Base-by-base conservation (phyloP, 108 stramenopile species). In the Pseudonitzschia pungens region DNA sequence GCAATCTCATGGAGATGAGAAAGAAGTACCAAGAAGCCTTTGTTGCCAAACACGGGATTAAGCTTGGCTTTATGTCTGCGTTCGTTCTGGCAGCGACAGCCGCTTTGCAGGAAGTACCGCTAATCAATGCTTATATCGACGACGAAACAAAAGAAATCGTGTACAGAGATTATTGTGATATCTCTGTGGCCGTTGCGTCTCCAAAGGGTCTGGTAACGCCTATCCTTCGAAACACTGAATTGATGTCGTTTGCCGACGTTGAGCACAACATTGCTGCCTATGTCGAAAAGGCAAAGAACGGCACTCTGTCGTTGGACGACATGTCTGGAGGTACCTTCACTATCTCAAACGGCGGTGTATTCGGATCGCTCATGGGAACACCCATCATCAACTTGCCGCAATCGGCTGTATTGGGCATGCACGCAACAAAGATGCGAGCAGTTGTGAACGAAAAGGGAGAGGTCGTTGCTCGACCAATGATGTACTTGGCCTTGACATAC, bases 371-470 rank as follows among this genome's bases (percentile, higher is more conserved):
- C 24, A 97, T 99, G 94, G 98, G 98, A 40, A 99, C 99, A 12
- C 99, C 99, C 57, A 99, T 99, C 81, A 97, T 99, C 88, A 99
- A 99, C 87, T 95, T 95, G 44, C 99, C 99, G 1, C 99, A 99
- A 75, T 90, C 88, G 29, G 99, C 99, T n/a, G 98, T 99, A 77
- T 90, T 99, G 73, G 99, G 99, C 52, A 99, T 99, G 99, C 99
- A 99, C 84, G 98, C 98, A 28, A 99, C 98, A 64, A 99, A 99
- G 87, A 92, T 98, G 95, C 80, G 99, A 63, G 86, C 99, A 4
- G 97, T 98, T 21, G 98, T 98, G 43, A 87, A 94, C 72, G 90
- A 88, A 51, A 90, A 96, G 81, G 99, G 99, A 12, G 91, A 97
- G 69, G 91, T 99, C 57, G 96, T 96, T 66, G 96, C 98, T 15